Evolutionary conservation across 805 yeast genomes (phyloP), one percentile per base, ranked within the genome.

Genomic region (Myxozyma neglecta): DNA sequence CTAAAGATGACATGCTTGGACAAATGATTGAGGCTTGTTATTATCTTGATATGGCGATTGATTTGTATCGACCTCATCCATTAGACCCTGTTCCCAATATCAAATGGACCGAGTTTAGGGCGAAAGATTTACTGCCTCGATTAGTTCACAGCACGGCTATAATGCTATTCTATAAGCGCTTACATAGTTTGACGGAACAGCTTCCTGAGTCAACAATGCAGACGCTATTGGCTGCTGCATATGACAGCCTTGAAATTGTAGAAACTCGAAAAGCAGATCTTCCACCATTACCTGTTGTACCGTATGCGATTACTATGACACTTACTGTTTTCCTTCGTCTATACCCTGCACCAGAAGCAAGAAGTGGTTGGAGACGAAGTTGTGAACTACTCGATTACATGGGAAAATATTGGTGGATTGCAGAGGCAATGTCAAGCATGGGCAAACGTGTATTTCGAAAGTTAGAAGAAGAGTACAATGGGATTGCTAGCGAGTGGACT

Each of bases 41-140:
- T n/a, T 66, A 70, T 35, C 67, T 77, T 43, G 81, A 78, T 59
- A 69, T 70, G 56, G 76, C 76, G 56, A 66, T 76, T n/a, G 68
- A 73, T 43, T 63, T 75, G 48, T 77, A 76, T 67, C 74, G 77
- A 48, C 80, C 80, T 3, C 55, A 53, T 14, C 61, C 56, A 7
- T 40, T 53, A 10, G 46, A 49, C 20, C 37, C 48, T 10, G 40
- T 61, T 34, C 53, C 56, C 6, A 59, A 57, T 6, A 47, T 60
- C 37, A 48, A 44, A 56, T 46, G 49, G 49, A 40, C 57, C n/a
- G 20, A 36, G 36, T 61, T 61, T 20, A 11, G 45, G 2, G 43
- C 45, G 40, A 53, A 57, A 8, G 61, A 61, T 32, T 50, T 29
- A n/a, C 48, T 62, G n/a, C 60, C 63, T 14, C 60, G 66, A 44